Percentiles rank a stretch among this genome's conserved stretches.
Evolutionary conservation across 2,329 filamentous ascomycete species (phyloP).

Genomic region (Alternaria longipes): DNA sequence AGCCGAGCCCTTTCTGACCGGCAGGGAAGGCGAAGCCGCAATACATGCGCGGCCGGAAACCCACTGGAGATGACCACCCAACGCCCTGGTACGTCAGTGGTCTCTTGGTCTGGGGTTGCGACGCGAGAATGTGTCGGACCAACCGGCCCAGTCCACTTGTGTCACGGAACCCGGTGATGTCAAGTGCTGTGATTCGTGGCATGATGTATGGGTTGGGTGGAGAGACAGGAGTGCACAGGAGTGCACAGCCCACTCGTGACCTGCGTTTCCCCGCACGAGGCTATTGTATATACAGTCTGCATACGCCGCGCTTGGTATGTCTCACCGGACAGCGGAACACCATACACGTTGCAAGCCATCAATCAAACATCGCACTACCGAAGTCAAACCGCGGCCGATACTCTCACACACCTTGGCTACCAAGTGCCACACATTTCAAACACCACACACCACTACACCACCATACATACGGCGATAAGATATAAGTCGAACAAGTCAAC

Average conservation of each 20-base stretch:
- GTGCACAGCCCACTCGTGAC: constrained; percentile 40
- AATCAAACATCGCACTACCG: constrained; percentile 17
- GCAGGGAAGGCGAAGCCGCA: constrained; percentile 23
- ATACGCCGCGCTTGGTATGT: constrained; percentile 27
- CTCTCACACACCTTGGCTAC: constrained; percentile 23
- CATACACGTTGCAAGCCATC: constrained; percentile 21
- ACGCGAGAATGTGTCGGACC: constrained; percentile 43
- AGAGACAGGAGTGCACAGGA: constrained; percentile 34
- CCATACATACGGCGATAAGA: background rate
- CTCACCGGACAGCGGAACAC: constrained; percentile 26
- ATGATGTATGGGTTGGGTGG: constrained; percentile 39
- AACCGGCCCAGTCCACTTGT: constrained; percentile 19
- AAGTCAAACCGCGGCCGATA: constrained; percentile 32
- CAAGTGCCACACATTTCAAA: constrained; percentile 6
- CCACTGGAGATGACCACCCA: constrained; percentile 21
- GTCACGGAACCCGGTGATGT: constrained; percentile 18
- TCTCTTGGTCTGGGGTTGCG: constrained; percentile 23
- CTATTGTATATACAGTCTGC: constrained; percentile 35
- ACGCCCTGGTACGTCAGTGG: constrained; percentile 32
- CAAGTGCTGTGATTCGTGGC: constrained; percentile 46
- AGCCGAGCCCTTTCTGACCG: constrained; percentile 23
- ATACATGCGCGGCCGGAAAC: constrained; percentile 47
- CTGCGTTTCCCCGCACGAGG: constrained; percentile 35
- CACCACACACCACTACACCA: constrained; percentile 1
- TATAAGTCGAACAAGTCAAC: constrained; percentile 17